A percentile compares a stretch with the other conserved stretches of the same genome.
Evolutionary conservation across 768 basidiomycete species (phyloP).

Genomic region (Hericium rajendrae): DNA sequence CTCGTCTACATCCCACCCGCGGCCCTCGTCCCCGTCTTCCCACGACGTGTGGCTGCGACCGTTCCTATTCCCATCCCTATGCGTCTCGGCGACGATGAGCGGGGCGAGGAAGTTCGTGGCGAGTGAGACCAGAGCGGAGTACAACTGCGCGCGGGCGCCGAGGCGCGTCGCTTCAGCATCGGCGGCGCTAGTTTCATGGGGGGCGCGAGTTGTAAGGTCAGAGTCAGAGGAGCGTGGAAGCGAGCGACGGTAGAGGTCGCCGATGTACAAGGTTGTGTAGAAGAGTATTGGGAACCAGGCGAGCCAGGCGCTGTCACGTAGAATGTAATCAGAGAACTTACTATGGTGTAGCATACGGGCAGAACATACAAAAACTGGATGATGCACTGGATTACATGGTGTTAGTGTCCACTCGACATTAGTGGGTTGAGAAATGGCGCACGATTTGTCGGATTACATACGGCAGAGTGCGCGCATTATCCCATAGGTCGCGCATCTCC

Average conservation of each 20-base stretch:
- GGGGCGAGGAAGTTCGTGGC: slow-evolving; percentile 63
- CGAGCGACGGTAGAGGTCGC: slow-evolving; percentile 67
- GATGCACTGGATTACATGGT: slow-evolving; percentile 43
- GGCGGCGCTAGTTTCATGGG: slow-evolving; percentile 18
- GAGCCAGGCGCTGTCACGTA: slow-evolving; percentile 54
- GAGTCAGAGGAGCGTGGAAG: slow-evolving; percentile 18
- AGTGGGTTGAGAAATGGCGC: slow-evolving; percentile 17
- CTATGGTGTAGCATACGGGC: neutral
- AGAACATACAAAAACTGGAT: slow-evolving; percentile 72
- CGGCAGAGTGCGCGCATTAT: slow-evolving; percentile 45
- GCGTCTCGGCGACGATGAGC: slow-evolving; percentile 32
- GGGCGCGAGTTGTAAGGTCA: slow-evolving; percentile 14
- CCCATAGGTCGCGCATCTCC: slow-evolving; percentile 62
- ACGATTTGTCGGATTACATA: slow-evolving; percentile 36
- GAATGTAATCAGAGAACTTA: neutral
- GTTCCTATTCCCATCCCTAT: neutral
- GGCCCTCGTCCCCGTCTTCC: neutral
- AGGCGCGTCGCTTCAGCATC: slow-evolving; percentile 71
- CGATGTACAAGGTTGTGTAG: slow-evolving; percentile 81
- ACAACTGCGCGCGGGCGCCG: slow-evolving; percentile 78
- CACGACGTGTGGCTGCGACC: slow-evolving; percentile 8
- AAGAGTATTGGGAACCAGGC: slow-evolving; percentile 92
- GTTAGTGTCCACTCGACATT: neutral
- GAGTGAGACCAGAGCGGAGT: slow-evolving; percentile 62
- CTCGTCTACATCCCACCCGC: neutral